Percentiles rank a stretch among this genome's conserved stretches.
These are phyloP conservation scores for Apiospora koreana DNA, from an alignment of 2,329 filamentous ascomycete species.

Conservation along the genomic window DNA sequence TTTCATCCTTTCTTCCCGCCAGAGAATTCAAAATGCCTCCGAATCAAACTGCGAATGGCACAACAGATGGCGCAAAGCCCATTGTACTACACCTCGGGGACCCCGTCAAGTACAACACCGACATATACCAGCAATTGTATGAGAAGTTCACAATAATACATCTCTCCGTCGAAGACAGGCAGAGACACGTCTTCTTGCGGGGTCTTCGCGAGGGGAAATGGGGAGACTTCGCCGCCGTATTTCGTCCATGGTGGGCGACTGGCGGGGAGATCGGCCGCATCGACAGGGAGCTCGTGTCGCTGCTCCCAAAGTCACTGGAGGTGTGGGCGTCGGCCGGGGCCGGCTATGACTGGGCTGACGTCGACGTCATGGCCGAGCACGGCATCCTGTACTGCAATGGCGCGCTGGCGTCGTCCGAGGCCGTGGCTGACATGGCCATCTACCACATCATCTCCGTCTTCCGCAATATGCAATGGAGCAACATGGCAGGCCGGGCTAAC, in stretches of 20 bases:
- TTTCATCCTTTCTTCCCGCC: background rate
- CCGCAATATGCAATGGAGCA: constrained; percentile 57
- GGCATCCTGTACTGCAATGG: constrained; percentile 64
- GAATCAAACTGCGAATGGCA: background rate
- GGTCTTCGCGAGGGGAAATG: constrained; percentile 39
- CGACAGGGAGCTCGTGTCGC: constrained; percentile 58
- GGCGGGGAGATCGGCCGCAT: constrained; percentile 67
- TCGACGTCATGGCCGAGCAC: constrained; percentile 32
- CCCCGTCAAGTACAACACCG: constrained; percentile 31
- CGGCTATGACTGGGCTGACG: constrained; percentile 65
- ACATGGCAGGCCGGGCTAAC: constrained; percentile 49
- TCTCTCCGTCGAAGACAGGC: constrained; percentile 38
- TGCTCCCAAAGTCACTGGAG: constrained; percentile 53
- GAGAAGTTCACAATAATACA: constrained; percentile 34
- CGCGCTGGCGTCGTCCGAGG: constrained; percentile 60
- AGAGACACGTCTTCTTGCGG: constrained; percentile 38
- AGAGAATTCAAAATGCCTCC: background rate
- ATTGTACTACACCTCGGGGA: constrained; percentile 35
- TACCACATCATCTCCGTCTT: constrained; percentile 61
- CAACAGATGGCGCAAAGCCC: constrained; percentile 19
- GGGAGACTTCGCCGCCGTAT: constrained; percentile 45
- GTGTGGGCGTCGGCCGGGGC: constrained; percentile 63
- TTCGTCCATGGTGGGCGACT: constrained; percentile 64
- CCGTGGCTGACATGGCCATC: constrained; percentile 62
- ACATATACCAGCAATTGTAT: constrained; percentile 32